Evolutionary conservation across 257 asterid genomes (phyloP).

Genomic region (Solanum tarijense): DNA sequence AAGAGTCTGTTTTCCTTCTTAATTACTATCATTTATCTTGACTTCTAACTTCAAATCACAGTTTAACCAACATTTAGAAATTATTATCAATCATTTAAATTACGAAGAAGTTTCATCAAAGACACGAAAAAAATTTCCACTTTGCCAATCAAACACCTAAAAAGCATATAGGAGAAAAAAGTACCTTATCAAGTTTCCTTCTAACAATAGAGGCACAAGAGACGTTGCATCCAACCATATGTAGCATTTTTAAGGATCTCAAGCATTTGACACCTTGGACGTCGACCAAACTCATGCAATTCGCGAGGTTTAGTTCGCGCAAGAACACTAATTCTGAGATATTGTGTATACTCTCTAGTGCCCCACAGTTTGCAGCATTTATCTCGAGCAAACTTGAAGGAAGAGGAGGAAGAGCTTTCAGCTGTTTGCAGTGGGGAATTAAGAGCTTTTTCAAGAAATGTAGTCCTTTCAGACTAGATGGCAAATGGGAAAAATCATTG

Average conservation of each 20-base stretch:
- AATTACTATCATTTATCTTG: not conserved
- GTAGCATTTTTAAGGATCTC: constrained; percentile 18
- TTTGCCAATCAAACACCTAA: not conserved
- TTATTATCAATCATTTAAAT: not conserved
- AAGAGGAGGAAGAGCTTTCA: constrained; percentile 22
- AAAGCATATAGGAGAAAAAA: not conserved
- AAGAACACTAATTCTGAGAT: constrained; percentile 11
- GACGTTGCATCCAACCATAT: constrained; percentile 15
- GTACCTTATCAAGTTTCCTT: constrained; percentile 13
- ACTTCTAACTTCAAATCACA: not conserved
- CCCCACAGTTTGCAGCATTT: constrained; percentile 16
- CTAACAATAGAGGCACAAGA: not conserved
- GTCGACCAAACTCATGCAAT: constrained; percentile 15
- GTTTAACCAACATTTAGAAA: not conserved
- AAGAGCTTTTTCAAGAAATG: constrained; percentile 4
- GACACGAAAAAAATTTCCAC: not conserved
- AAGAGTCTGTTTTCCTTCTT: not conserved
- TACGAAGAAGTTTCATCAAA: not conserved
- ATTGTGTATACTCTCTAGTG: constrained; percentile 5
- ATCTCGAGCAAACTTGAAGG: constrained; percentile 13
- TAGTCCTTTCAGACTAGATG: constrained; percentile 18
- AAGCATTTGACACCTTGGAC: constrained; percentile 20
- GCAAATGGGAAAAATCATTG: constrained; percentile 12
- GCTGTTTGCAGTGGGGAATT: constrained; percentile 13
- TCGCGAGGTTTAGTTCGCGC: constrained; percentile 11